These are phyloP conservation scores for Malassezia dermatis DNA, from an alignment of 1,284 basidiomycete genomes.

Conservation along the genomic window DNA sequence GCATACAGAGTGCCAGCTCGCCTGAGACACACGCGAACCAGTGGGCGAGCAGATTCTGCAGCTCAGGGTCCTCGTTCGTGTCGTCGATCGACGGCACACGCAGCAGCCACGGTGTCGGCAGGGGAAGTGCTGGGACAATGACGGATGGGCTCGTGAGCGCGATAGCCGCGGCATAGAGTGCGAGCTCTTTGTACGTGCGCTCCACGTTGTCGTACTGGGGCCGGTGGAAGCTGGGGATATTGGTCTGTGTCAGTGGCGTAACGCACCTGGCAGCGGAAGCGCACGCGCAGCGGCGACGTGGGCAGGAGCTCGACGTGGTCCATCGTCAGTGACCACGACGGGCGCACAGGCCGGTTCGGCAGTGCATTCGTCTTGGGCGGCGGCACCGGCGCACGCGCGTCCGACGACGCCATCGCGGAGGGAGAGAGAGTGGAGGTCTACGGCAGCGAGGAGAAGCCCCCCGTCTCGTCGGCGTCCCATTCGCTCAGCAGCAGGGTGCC, in stretches of 20 bases:
- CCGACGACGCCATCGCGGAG: neutral
- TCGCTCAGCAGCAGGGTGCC: conserved; percentile 38
- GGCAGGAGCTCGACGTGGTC: neutral
- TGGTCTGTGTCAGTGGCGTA: conserved; percentile 20
- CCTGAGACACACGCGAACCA: conserved; percentile 33
- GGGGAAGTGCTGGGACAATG: conserved; percentile 31
- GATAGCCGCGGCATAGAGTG: conserved; percentile 28
- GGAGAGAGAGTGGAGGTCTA: neutral
- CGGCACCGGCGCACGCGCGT: neutral
- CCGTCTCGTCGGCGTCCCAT: conserved; percentile 22
- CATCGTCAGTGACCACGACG: conserved; percentile 4
- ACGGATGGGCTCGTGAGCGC: conserved; percentile 21
- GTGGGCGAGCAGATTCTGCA: conserved; percentile 25
- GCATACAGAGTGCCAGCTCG: conserved; percentile 24
- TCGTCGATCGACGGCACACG: neutral
- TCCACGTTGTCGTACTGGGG: conserved; percentile 26
- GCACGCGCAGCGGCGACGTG: conserved; percentile 9
- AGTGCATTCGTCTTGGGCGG: neutral
- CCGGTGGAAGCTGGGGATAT: conserved; percentile 33
- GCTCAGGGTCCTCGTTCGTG: conserved; percentile 22
- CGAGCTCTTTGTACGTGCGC: conserved; percentile 34
- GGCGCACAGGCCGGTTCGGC: neutral
- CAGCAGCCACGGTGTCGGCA: conserved; percentile 21
- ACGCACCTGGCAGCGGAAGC: conserved; percentile 11
- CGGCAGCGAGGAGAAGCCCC: neutral